Evolutionary conservation across 805 yeast species (phyloP).

Genomic region (Yarrowia porcina): DNA sequence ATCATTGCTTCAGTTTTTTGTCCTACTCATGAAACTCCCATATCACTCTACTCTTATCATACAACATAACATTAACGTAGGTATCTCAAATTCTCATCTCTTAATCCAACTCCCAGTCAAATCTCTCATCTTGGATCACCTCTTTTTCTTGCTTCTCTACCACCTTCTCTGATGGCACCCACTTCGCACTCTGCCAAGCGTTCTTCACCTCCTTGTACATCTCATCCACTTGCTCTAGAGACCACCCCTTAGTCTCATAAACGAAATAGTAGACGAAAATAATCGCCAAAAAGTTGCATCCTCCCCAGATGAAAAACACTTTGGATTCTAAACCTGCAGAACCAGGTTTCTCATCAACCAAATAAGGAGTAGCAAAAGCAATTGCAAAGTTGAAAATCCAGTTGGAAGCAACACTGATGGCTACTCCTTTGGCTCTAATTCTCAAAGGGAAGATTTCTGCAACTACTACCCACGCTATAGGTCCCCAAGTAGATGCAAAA

Average conservation of each 20-base stretch:
- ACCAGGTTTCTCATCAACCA: constrained; percentile 45
- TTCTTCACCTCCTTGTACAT: constrained; percentile 40
- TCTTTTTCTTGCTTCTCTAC: background rate
- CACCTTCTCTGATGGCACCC: background rate
- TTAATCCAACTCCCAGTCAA: background rate
- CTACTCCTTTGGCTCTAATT: constrained; percentile 65
- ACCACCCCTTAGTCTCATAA: constrained; percentile 69
- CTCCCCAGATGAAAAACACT: constrained; percentile 36
- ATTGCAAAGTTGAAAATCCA: constrained; percentile 40
- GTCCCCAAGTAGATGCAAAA: constrained; percentile 56
- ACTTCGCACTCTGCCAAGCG: background rate
- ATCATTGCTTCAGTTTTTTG: too few species aligned
- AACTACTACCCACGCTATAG: constrained; percentile 60
- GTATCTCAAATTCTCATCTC: background rate
- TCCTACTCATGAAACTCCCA: too few species aligned
- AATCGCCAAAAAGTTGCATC: constrained; percentile 6
- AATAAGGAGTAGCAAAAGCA: constrained; percentile 32
- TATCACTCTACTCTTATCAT: too few species aligned
- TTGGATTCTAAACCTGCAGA: constrained; percentile 46
- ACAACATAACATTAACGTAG: too few species aligned
- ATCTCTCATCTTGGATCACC: background rate
- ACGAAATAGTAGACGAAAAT: constrained; percentile 43
- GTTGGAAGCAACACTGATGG: constrained; percentile 56
- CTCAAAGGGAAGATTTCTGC: constrained; percentile 63
- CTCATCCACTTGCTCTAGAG: constrained; percentile 69